phyloP scores from a whole-genome alignment of 306 rosid species.

The Vigna angularis region DNA sequence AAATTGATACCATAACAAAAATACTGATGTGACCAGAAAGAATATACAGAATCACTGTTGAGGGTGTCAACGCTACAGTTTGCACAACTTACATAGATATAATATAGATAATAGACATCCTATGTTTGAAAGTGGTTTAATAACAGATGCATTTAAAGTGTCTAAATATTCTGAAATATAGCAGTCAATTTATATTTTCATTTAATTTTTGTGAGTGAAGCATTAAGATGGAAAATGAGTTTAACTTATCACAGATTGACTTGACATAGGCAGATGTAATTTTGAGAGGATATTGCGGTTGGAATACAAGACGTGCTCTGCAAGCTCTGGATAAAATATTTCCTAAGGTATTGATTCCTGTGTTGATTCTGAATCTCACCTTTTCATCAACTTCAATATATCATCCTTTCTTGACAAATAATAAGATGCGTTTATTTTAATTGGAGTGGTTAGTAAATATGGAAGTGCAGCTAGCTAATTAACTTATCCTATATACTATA shows the following conservation, averaged over 20 bases:
- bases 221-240: constrained; percentile 17
- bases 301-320: constrained; percentile 92
- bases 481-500: too few species aligned
- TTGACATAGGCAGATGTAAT: constrained; percentile 71
- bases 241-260: constrained; percentile 6
- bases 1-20: neutral
- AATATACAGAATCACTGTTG: too few species aligned
- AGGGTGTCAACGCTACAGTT: too few species aligned
- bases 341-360: constrained; percentile 63
- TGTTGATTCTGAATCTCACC: neutral
- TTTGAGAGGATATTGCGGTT: constrained; percentile 77
- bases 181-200: neutral
- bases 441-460: neutral
- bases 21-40: too few species aligned
- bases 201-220: neutral
- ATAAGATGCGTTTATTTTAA: neutral
- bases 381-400: constrained; percentile 5
- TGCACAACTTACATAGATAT: neutral
- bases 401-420: neutral
- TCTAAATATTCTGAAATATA: constrained; percentile 1
- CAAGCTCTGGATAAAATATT: constrained; percentile 67
- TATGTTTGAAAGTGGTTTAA: neutral
- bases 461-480: neutral
- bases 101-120: neutral
- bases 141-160: neutral